Evolutionary conservation across 371 early-diverging fungal species (phyloP).

Genomic region (Apophysomyces elegans): DNA sequence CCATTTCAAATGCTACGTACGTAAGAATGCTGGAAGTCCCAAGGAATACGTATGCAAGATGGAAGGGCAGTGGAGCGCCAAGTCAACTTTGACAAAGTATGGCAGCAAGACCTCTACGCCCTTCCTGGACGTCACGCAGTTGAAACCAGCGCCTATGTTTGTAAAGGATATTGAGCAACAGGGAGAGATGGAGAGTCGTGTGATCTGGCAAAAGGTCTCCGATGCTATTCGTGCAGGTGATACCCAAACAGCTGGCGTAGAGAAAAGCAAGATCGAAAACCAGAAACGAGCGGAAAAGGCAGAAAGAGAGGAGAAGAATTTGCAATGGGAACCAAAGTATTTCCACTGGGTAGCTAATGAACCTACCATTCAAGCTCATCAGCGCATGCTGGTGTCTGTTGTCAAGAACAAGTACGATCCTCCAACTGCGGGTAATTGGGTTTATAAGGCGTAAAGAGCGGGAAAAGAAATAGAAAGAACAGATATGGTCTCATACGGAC

Average conservation of each 20-base stretch:
- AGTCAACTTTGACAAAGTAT: conserved; percentile 56
- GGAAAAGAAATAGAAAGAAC: not conserved
- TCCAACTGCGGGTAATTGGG: conserved; percentile 49
- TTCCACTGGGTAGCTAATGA: conserved; percentile 59
- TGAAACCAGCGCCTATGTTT: conserved; percentile 39
- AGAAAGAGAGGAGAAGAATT: conserved; percentile 58
- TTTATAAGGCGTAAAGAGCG: conserved; percentile 20
- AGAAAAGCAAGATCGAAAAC: conserved; percentile 76
- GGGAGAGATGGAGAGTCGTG: conserved; percentile 66
- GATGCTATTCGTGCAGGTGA: conserved; percentile 70
- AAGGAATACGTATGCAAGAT: conserved; percentile 61
- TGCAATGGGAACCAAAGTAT: conserved; percentile 62
- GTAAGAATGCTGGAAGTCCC: conserved; percentile 34
- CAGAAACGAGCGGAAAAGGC: conserved; percentile 67
- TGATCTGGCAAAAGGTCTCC: conserved; percentile 73
- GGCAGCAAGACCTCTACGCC: conserved; percentile 45
- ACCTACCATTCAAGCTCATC: conserved; percentile 37
- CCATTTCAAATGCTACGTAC: conserved; percentile 64
- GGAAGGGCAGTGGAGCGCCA: conserved; percentile 70
- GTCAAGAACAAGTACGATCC: conserved; percentile 44
- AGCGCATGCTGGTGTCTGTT: conserved; percentile 43
- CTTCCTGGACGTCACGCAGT: conserved; percentile 62
- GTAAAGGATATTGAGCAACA: conserved; percentile 58
- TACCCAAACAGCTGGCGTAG: conserved; percentile 64
- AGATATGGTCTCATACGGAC: too few relatives aligned